Percentiles rank a stretch among this genome's conserved stretches.
Conservation (phyloP, 2,329 filamentous ascomycete genomes). For the Cercospora beticola region DNA sequence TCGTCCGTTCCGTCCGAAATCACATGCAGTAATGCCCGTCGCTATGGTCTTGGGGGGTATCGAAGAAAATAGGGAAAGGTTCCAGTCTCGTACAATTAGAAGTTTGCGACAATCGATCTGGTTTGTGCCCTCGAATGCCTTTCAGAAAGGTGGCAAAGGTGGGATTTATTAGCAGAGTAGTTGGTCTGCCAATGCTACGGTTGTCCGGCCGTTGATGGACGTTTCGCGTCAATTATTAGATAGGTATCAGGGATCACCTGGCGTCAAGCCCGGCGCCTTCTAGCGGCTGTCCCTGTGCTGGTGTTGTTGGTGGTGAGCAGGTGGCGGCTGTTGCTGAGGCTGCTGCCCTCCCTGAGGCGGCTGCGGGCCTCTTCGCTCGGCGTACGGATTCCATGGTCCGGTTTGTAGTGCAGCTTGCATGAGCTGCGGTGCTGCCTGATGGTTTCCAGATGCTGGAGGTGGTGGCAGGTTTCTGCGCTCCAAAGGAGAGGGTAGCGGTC, state of each 20-base stretch:
- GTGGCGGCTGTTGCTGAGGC: neutral
- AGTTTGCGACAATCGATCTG: neutral
- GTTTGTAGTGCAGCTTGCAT: slow-evolving; percentile 38
- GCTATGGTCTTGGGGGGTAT: slow-evolving; percentile 12
- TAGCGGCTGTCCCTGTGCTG: slow-evolving; percentile 13
- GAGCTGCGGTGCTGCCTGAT: slow-evolving; percentile 23
- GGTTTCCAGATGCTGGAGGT: slow-evolving; percentile 9
- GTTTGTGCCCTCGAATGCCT: neutral
- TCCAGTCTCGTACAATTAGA: slow-evolving; percentile 11
- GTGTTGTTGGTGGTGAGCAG: neutral
- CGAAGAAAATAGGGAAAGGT: slow-evolving; percentile 3
- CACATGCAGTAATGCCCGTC: slow-evolving; percentile 13
- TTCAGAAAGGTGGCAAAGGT: neutral
- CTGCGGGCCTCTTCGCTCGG: slow-evolving; percentile 22
- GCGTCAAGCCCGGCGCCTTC: neutral
- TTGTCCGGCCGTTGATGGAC: neutral
- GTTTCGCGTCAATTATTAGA: neutral
- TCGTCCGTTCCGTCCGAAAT: neutral
- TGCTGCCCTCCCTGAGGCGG: neutral
- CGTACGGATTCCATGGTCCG: slow-evolving; percentile 39
- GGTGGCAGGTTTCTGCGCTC: slow-evolving; percentile 17
- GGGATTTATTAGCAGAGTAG: neutral
- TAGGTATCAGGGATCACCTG: neutral
- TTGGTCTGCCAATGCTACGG: slow-evolving; percentile 8
- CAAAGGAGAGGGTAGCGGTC: slow-evolving; percentile 27